Conservation (phyloP, 768 basidiomycete genomes). For the Cystofilobasidium macerans region DNA sequence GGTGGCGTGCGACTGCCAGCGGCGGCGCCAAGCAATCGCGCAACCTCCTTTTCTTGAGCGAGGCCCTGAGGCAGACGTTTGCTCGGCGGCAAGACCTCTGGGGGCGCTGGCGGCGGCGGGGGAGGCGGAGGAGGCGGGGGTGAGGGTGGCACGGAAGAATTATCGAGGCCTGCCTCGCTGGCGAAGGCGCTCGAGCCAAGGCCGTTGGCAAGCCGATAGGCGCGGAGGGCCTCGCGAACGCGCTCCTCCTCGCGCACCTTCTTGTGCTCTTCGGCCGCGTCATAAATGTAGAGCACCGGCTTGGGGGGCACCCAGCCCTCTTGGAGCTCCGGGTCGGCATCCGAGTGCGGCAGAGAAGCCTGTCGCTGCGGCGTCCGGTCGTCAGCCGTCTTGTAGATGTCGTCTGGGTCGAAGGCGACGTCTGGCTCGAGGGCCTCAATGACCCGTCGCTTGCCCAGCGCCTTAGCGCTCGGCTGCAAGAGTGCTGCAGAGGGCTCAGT, state of each 20-base stretch:
- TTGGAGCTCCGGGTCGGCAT: conserved; percentile 12
- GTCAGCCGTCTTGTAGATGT: conserved; percentile 25
- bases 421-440: conserved; percentile 24
- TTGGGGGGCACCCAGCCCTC: conserved; percentile 22
- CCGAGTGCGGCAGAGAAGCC: conserved; percentile 4
- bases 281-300: conserved; percentile 22
- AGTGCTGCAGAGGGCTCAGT: neutral
- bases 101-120: conserved; percentile 1
- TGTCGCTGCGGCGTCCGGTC: neutral
- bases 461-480: conserved; percentile 15
- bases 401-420: conserved; percentile 26
- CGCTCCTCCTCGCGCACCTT: conserved; percentile 18
- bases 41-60: conserved; percentile 15
- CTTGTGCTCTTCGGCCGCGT: conserved; percentile 25
- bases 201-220: conserved; percentile 2
- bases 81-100: neutral
- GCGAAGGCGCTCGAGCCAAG: conserved; percentile 13
- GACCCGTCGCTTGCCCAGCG: conserved; percentile 21
- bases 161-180: neutral
- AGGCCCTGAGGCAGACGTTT: neutral
- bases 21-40: neutral
- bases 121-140: conserved; percentile 11
- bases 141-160: neutral
- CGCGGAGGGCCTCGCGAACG: neutral
- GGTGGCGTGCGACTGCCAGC: neutral